Evolutionary conservation across 768 basidiomycete species (phyloP).

Genomic region (Pulveroboletus sp.): DNA sequence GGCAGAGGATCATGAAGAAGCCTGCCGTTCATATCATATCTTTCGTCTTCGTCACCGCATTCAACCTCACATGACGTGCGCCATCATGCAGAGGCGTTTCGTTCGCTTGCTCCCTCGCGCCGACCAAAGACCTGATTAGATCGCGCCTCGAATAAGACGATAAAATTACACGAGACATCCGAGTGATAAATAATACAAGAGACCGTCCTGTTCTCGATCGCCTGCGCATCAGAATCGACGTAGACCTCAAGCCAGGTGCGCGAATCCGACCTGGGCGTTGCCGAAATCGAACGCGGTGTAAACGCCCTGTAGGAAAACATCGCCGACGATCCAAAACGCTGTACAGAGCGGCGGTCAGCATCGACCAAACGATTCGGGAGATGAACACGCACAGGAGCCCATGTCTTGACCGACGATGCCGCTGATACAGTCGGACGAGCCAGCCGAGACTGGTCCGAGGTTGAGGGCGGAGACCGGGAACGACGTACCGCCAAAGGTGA

Average conservation of each 20-base stretch:
- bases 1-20: conserved; percentile 8
- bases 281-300: background rate
- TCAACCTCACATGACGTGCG: too few species aligned
- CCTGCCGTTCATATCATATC: too few species aligned
- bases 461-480: background rate
- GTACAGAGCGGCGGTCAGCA: background rate
- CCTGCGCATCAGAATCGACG: background rate
- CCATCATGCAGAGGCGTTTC: too few species aligned
- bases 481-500: background rate
- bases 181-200: background rate
- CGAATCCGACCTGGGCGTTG: background rate
- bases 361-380: too few species aligned
- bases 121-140: background rate
- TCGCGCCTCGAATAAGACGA: background rate
- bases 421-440: background rate
- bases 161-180: too few species aligned
- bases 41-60: too few species aligned
- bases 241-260: background rate
- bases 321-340: background rate
- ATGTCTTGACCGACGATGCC: background rate
- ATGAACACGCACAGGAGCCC: too few species aligned
- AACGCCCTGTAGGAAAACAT: background rate
- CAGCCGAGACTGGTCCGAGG: background rate
- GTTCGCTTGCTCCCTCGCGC: too few species aligned
- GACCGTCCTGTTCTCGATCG: too few species aligned